Percentiles rank a stretch among this genome's conserved stretches.
Conservation (phyloP, 2,329 filamentous ascomycete species). For the Amesomyces nigricolor region DNA sequence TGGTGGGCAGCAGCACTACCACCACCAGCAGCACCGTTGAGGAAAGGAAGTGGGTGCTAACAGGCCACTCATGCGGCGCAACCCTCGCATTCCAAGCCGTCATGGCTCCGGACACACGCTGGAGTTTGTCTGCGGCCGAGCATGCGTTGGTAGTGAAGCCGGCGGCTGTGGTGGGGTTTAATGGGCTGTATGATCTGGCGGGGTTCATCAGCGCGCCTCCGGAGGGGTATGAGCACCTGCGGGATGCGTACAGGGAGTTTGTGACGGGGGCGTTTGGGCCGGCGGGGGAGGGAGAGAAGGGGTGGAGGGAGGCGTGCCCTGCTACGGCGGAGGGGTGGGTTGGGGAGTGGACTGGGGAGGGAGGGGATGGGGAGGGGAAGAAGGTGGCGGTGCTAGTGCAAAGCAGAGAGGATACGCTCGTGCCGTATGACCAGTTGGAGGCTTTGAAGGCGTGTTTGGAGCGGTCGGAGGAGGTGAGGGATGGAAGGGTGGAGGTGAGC, state of each 20-base stretch:
- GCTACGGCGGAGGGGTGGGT: slow-evolving; percentile 40
- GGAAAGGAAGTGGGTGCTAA: slow-evolving; percentile 45
- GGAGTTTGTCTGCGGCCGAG: slow-evolving; percentile 2
- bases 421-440: slow-evolving; percentile 27
- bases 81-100: slow-evolving; percentile 58
- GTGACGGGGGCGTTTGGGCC: slow-evolving; percentile 56
- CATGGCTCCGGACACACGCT: slow-evolving; percentile 36
- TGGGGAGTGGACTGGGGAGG: slow-evolving; percentile 29
- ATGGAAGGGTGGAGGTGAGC: slow-evolving; percentile 33
- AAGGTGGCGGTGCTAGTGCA: slow-evolving; percentile 21
- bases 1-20: background rate
- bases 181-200: slow-evolving; percentile 29
- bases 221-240: slow-evolving; percentile 29
- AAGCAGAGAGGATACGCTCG: slow-evolving; percentile 24
- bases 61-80: slow-evolving; percentile 59
- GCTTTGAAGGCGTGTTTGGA: slow-evolving; percentile 47
- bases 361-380: slow-evolving; percentile 26
- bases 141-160: slow-evolving; percentile 4
- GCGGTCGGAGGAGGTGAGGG: slow-evolving; percentile 36
- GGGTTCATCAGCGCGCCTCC: slow-evolving; percentile 22
- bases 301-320: slow-evolving; percentile 54
- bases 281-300: slow-evolving; percentile 36
- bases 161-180: slow-evolving; percentile 22
- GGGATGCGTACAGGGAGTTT: slow-evolving; percentile 50
- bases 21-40: background rate